phyloP scores from a whole-genome alignment of 306 rosid species.

The Vigna radiata region DNA sequence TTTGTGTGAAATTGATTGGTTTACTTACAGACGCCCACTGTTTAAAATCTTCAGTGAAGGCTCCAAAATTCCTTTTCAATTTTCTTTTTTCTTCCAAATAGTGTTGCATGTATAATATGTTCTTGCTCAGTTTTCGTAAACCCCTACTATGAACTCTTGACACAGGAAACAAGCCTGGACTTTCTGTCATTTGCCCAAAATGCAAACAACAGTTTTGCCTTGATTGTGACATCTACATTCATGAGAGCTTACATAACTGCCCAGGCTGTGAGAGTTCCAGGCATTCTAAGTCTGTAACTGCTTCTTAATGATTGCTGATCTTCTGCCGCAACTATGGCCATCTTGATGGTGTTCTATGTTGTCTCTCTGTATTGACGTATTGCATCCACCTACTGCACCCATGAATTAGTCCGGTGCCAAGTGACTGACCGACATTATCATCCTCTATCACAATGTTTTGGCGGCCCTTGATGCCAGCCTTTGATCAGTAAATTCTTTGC shows the following conservation, averaged over 20 bases:
- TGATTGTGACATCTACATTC: conserved; percentile 90
- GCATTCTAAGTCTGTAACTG: conserved; percentile 57
- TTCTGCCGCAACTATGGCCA: conserved; percentile 21
- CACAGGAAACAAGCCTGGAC: conserved; percentile 80
- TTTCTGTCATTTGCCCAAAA: conserved; percentile 78
- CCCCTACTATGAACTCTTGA: conserved; percentile 28
- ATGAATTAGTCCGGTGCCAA: conserved; percentile 19
- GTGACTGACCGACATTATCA: conserved; percentile 25
- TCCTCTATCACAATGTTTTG: conserved; percentile 36
- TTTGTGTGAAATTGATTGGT: conserved; percentile 9
- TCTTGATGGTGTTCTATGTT: conserved; percentile 12
- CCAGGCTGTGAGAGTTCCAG: conserved; percentile 93
- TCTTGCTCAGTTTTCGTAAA: conserved; percentile 18
- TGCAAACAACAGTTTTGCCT: conserved; percentile 92
- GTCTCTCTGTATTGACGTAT: conserved; percentile 1
- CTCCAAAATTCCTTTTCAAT: conserved; percentile 4
- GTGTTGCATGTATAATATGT: conserved; percentile 22
- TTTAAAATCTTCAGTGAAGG: conserved; percentile 35
- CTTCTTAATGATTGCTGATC: conserved; percentile 47
- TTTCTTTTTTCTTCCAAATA: conserved; percentile 27
- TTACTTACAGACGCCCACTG: not conserved
- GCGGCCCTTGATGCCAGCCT: conserved; percentile 27
- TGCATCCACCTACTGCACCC: conserved; percentile 26
- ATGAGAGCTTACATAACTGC: conserved; percentile 95
- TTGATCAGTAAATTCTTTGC: conserved; percentile 24